phyloP scores from a whole-genome alignment of 2,329 filamentous ascomycete genomes.

The Stemphylium vesicarium region DNA sequence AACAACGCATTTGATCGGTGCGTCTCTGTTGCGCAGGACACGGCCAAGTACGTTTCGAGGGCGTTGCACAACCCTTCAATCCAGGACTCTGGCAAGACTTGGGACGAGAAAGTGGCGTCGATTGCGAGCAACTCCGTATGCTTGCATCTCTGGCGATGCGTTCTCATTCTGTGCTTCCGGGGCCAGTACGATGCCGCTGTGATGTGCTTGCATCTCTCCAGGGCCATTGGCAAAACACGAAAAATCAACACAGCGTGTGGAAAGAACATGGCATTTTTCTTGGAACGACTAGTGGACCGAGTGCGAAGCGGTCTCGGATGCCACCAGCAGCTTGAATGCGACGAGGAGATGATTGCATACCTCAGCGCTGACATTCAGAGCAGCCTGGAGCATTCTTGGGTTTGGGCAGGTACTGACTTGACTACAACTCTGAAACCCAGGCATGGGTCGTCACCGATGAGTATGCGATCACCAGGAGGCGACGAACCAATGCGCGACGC shows the following conservation, averaged over 20 bases:
- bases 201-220: constrained; percentile 73
- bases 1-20: constrained; percentile 78
- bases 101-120: constrained; percentile 66
- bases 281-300: constrained; percentile 68
- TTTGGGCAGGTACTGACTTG: constrained; percentile 67
- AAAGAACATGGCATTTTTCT: constrained; percentile 81
- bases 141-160: constrained; percentile 85
- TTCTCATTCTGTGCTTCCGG: constrained; percentile 77
- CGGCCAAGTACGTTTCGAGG: constrained; percentile 75
- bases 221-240: constrained; percentile 72
- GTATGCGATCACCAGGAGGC: constrained; percentile 24
- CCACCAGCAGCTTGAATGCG: constrained; percentile 60
- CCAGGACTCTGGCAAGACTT: constrained; percentile 42
- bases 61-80: constrained; percentile 57
- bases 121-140: constrained; percentile 78
- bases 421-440: constrained; percentile 1
- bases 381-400: constrained; percentile 77
- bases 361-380: constrained; percentile 86
- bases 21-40: constrained; percentile 75
- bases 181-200: constrained; percentile 75
- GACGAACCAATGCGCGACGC: constrained; percentile 44
- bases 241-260: constrained; percentile 80
- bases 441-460: constrained; percentile 11
- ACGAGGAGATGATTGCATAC: constrained; percentile 90
- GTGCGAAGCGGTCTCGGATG: constrained; percentile 52